phyloP scores from a whole-genome alignment of 2,329 filamentous ascomycete species.

The Verticillium longisporum region DNA sequence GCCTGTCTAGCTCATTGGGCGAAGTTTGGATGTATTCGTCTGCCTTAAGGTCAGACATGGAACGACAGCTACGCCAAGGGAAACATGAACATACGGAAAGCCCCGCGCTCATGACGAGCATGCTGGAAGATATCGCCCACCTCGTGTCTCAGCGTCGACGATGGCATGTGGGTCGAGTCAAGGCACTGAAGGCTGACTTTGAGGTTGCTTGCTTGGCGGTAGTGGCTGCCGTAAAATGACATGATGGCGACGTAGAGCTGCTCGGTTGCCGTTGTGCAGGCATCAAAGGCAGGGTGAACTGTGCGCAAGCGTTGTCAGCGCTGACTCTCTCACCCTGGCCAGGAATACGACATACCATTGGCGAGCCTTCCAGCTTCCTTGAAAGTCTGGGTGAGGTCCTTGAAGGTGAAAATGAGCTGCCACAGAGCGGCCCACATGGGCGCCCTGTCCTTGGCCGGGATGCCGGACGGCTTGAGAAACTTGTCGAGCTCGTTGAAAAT shows the following conservation, averaged over 20 bases:
- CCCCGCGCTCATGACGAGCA: not conserved
- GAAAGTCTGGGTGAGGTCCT: slow-evolving; percentile 28
- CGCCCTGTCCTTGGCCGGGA: slow-evolving; percentile 26
- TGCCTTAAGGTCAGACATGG: not conserved
- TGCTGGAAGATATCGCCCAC: slow-evolving; percentile 1
- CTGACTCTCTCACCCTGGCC: not conserved
- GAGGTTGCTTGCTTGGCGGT: slow-evolving; percentile 11
- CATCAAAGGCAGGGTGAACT: slow-evolving; percentile 1
- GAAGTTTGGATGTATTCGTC: not conserved
- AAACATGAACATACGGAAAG: not conserved
- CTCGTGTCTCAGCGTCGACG: not conserved
- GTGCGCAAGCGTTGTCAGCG: not conserved
- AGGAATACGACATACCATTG: not conserved
- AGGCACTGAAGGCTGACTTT: slow-evolving; percentile 7
- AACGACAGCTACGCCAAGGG: not conserved
- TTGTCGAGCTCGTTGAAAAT: slow-evolving; percentile 33
- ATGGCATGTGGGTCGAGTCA: not conserved
- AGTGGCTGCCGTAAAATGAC: slow-evolving; percentile 15
- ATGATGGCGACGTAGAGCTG: slow-evolving; percentile 12
- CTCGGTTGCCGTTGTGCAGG: not conserved
- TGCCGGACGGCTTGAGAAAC: slow-evolving; percentile 16
- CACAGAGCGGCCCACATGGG: slow-evolving; percentile 42
- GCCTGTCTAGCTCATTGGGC: slow-evolving; percentile 2
- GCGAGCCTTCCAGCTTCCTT: slow-evolving; percentile 9
- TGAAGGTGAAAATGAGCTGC: slow-evolving; percentile 42